Base-by-base conservation (phyloP, 441 rosid genomes). In the Gossypium laxum region DNA sequence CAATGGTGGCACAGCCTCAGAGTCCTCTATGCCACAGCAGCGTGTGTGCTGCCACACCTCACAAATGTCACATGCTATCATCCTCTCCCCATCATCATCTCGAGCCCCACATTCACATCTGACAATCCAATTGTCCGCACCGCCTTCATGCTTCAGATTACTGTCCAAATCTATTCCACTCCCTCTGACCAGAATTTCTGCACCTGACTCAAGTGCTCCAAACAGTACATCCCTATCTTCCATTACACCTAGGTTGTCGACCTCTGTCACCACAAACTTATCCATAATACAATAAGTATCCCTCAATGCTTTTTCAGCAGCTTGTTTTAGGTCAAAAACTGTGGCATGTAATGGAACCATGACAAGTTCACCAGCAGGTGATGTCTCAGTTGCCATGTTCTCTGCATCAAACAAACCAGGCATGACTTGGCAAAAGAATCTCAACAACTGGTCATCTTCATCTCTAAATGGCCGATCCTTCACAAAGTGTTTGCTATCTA, bases 31-130 rank as follows among this genome's bases (percentile, higher is more conserved):
- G 0, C 90, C 93, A 26, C 84, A 85, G 84, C 96, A 93, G 56
- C 88, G 82, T 0, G 97, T 91, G 74, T 93, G 97, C 70, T 89
- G 97, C 97, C 97, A 93, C 47, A 86, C 87, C 71, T 90, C 95
- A 21, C 98, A 91, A 0, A 89, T 72, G 30, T 93, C 98, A 45
- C 98, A 90, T 0, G 93, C 87, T 10, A 91, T 80, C 98, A 91
- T 93, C 71, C 96, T 80, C 80, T 93, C 97, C 18, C 97, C 97
- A 69, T 93, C 97, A 48, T 93, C 98, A 67, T 91, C 98, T 60
- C 70, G 69, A 5, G 95, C 92, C 14, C 90, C 96, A 52, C 97
- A 91, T 54, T 76, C 79, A 41, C 98, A 93, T 66, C 71, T 86
- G 67, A 91, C 92, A 76, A 82, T 81, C 98, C 97, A 91, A 17